A percentile compares a stretch with the other conserved stretches of the same genome.
Conservation (phyloP, 306 rosid genomes). For the Vigna trinervia region DNA sequence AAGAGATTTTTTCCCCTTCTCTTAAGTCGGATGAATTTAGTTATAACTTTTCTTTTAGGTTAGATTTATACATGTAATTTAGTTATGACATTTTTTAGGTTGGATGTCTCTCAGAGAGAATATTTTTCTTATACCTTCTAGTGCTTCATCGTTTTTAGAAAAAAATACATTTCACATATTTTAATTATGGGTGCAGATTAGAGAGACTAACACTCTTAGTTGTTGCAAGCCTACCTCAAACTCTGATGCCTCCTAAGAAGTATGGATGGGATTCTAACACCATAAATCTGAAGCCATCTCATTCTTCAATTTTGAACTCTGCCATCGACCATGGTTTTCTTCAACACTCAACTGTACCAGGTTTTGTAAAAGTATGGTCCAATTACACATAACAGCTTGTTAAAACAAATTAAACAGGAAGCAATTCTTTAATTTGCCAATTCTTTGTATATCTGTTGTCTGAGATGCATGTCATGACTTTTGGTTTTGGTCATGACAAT, state of each 20-base stretch:
- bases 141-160: constrained; percentile 25
- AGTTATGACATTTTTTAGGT: constrained; percentile 14
- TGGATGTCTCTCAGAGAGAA: background rate
- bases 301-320: constrained; percentile 36
- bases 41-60: background rate
- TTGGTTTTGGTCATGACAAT: constrained; percentile 31
- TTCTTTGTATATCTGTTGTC: constrained; percentile 46
- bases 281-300: constrained; percentile 30
- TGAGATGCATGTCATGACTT: constrained; percentile 46
- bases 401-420: constrained; percentile 35
- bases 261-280: constrained; percentile 34
- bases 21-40: constrained; percentile 29
- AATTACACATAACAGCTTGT: constrained; percentile 41
- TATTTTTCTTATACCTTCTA: constrained; percentile 26
- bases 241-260: constrained; percentile 32
- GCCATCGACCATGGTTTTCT: constrained; percentile 28
- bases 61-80: constrained; percentile 11
- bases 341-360: constrained; percentile 36
- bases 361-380: constrained; percentile 42
- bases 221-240: constrained; percentile 29
- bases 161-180: constrained; percentile 11
- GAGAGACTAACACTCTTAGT: constrained; percentile 34
- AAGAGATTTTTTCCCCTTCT: background rate
- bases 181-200: constrained; percentile 51
- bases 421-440: constrained; percentile 37